Evolutionary conservation across 2,329 filamentous ascomycete genomes (phyloP).

Genomic region (Nemania abortiva): DNA sequence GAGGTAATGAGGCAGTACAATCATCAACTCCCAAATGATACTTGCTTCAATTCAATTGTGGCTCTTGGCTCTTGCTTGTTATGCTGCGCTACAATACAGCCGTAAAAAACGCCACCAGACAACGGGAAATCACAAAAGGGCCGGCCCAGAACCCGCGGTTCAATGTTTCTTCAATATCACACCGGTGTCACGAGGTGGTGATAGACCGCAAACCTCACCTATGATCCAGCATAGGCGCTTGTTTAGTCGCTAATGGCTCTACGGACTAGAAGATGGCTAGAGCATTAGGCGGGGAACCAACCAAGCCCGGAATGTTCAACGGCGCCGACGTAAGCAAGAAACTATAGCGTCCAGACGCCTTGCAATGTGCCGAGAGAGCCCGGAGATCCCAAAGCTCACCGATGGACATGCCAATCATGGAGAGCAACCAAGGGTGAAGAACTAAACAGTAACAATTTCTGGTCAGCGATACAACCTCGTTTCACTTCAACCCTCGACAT

Average conservation of each 20-base stretch:
- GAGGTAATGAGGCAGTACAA: too few relatives aligned
- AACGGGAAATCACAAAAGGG: neutral
- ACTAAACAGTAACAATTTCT: slow-evolving; percentile 45
- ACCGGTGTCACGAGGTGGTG: too few relatives aligned
- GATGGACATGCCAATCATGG: slow-evolving; percentile 65
- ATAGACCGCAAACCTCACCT: too few relatives aligned
- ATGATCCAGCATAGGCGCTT: neutral
- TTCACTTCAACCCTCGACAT: neutral
- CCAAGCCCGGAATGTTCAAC: slow-evolving; percentile 66
- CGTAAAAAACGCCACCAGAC: neutral
- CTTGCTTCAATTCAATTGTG: too few relatives aligned
- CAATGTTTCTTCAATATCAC: too few relatives aligned
- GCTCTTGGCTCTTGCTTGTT: too few relatives aligned
- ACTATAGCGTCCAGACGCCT: slow-evolving; percentile 64
- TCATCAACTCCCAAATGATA: too few relatives aligned
- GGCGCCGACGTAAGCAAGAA: slow-evolving; percentile 73
- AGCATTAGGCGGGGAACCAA: slow-evolving; percentile 63
- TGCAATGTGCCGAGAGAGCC: slow-evolving; percentile 64
- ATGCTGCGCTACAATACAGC: neutral
- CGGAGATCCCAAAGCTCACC: slow-evolving; percentile 69
- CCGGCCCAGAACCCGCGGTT: too few relatives aligned
- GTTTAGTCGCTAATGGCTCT: neutral
- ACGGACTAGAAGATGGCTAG: slow-evolving; percentile 58
- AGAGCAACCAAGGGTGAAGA: slow-evolving; percentile 63
- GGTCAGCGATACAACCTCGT: slow-evolving; percentile 12